Percentiles rank a stretch among this genome's conserved stretches.
Evolutionary conservation across 2,329 filamentous ascomycete species (phyloP).

Genomic region (Xylariaceae sp.): DNA sequence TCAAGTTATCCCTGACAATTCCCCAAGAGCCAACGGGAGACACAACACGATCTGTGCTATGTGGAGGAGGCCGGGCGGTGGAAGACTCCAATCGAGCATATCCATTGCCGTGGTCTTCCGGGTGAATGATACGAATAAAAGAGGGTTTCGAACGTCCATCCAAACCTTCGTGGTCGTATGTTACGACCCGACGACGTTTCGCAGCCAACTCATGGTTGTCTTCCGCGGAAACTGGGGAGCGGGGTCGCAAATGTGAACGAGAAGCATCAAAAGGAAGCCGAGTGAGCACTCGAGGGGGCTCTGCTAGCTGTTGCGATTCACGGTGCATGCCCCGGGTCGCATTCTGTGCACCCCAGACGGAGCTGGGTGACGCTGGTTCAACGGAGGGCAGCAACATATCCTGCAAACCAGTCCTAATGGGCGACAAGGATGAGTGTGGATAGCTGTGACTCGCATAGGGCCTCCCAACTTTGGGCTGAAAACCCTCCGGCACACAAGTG

Average conservation of each 20-base stretch:
- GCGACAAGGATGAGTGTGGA: conserved; percentile 15
- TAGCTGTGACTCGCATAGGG: conserved; percentile 9
- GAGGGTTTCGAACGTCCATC: too few species aligned
- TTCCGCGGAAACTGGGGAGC: conserved; percentile 11
- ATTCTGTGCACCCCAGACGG: conserved; percentile 6
- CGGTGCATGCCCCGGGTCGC: conserved; percentile 9
- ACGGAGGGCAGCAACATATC: conserved; percentile 26
- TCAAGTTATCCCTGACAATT: too few species aligned
- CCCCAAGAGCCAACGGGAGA: too few species aligned
- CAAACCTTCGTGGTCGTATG: conserved; percentile 8
- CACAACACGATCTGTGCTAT: too few species aligned
- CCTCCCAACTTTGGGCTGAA: conserved; percentile 27
- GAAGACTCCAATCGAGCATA: too few species aligned
- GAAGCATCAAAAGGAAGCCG: conserved; percentile 12
- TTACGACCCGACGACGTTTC: conserved; percentile 16
- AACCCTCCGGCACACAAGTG: conserved; percentile 15
- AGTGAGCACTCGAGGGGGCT: conserved; percentile 15
- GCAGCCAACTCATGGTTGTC: conserved; percentile 13
- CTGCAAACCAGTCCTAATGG: conserved; percentile 21
- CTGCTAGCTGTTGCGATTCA: conserved; percentile 13
- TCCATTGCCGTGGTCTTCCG: too few species aligned
- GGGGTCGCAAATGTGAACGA: conserved; percentile 9
- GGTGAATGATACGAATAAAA: too few species aligned
- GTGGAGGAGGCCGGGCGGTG: too few species aligned
- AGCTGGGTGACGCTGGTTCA: conserved; percentile 22